Base-by-base conservation (phyloP, 495 filamentous ascomycete species). In the Geopyxis carbonaria region DNA sequence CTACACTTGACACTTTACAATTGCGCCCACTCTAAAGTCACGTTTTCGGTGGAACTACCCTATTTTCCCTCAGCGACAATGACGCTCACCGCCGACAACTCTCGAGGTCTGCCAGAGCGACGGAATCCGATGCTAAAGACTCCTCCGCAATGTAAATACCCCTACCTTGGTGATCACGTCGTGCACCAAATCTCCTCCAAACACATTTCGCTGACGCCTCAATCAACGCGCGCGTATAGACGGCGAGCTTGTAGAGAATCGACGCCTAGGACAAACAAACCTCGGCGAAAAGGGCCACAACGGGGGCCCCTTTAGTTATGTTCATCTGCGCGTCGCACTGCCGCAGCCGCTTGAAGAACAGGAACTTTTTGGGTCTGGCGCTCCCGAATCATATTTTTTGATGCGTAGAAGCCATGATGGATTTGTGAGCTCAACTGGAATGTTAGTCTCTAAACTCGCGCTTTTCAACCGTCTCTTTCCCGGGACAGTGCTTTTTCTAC, bases 341-440 rank as follows among this genome's bases (percentile, higher is more conserved):
- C 89, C 91, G 18, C 79, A 79, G 57, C 78, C 84, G 40, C 72
- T 95, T 47, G 69, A 70, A 53, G 74, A 73, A 27, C 92, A 85
- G 16, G 87, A 87, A 53, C 87, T 97, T 50, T 95, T 94, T 63
- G 78, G 76, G 36, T 73, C 77, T 9, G 66, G 70, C 27, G 63
- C 58, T 19, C 87, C 87, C 3, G 80, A 82, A 53, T 84, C 81
- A 14, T 97, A 97, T 60, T 97, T 94, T 56, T 62, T 97, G 46
- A 97, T 97, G 89, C 75, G 91, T 57, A 80, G 89, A 43, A 93
- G 84, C 63, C 76, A 75, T 56, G 89, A 97, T 62, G 91, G 91
- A 27, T 94, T 67, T 55, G 74, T 97, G 27, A 93, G 84, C 50
- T 85, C 89, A 4, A 95, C 89, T 37, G 89, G 91, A 56, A 95